These are phyloP conservation scores for Cladosporium cucumerinum DNA, from an alignment of 2,329 filamentous ascomycete species.

Conservation along the genomic window DNA sequence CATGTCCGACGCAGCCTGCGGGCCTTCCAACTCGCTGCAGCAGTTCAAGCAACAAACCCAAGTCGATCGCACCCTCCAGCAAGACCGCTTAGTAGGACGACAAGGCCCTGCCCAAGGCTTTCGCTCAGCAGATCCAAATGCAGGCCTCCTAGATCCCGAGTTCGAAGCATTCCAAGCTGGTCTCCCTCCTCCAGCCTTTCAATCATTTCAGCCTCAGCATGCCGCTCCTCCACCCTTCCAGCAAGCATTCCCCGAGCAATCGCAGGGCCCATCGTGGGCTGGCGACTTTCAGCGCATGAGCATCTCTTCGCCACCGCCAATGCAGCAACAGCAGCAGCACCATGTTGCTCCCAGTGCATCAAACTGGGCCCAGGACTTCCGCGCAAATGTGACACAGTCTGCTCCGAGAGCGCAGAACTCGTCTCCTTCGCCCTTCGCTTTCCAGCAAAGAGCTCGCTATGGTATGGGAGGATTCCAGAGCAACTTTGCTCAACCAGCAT, in stretches of 20 bases:
- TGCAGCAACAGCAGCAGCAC: conserved; percentile 48
- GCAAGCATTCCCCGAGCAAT: conserved; percentile 5
- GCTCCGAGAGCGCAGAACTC: conserved; percentile 29
- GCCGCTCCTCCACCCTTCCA: conserved; percentile 23
- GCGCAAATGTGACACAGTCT: conserved; percentile 41
- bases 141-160: conserved; percentile 59
- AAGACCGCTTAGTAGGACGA: conserved; percentile 62
- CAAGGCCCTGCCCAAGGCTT: conserved; percentile 54
- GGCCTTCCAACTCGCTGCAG: conserved; percentile 72
- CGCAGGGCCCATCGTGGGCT: conserved; percentile 44
- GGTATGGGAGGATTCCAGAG: conserved; percentile 29
- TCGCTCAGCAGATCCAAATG: conserved; percentile 55
- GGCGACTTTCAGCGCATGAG: conserved; percentile 49
- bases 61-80: conserved; percentile 67
- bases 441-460: conserved; percentile 32
- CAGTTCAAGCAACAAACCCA: conserved; percentile 68
- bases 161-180: conserved; percentile 67
- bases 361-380: conserved; percentile 61
- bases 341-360: conserved; percentile 34
- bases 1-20: conserved; percentile 69
- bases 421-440: conserved; percentile 29
- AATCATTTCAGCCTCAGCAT: conserved; percentile 32
- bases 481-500: conserved; percentile 26
- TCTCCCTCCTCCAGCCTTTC: conserved; percentile 39
- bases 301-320: conserved; percentile 39